A percentile compares a stretch with the other conserved stretches of the same genome.
phyloP scores from a whole-genome alignment of 345 rosid species.

The Mercurialis annua region DNA sequence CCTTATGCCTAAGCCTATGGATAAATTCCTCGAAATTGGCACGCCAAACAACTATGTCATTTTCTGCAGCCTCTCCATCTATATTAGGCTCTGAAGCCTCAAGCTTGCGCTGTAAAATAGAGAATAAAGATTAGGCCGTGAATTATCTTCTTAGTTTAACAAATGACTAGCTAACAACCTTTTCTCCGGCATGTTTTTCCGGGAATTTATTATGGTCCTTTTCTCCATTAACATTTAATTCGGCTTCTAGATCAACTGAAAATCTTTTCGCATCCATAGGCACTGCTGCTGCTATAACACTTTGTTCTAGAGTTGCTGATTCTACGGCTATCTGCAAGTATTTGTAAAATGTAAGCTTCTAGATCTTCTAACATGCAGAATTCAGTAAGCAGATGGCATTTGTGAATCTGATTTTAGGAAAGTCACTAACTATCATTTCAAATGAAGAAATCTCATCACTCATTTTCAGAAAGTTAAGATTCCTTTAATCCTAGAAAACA shows the following conservation, averaged over 20 bases:
- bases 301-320: conserved; percentile 54
- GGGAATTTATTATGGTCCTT: conserved; percentile 18
- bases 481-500: background rate
- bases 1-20: conserved; percentile 76
- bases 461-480: background rate
- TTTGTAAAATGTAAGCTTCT: background rate
- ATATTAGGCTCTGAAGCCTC: conserved; percentile 36
- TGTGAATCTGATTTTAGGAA: background rate
- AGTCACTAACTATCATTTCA: background rate
- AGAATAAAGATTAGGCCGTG: conserved; percentile 18
- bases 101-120: conserved; percentile 51
- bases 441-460: background rate
- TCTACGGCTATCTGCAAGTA: conserved; percentile 42
- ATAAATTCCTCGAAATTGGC: conserved; percentile 79
- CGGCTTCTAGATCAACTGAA: conserved; percentile 35
- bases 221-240: conserved; percentile 32
- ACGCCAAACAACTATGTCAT: conserved; percentile 59
- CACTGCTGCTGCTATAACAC: conserved; percentile 62
- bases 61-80: conserved; percentile 29
- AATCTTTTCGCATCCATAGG: conserved; percentile 68
- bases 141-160: conserved; percentile 10
- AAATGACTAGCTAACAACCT: conserved; percentile 44
- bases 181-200: conserved; percentile 40
- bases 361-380: background rate
- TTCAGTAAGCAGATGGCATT: background rate